Conservation (phyloP, 495 filamentous ascomycete species). For the Polyplosphaeria fusca region DNA sequence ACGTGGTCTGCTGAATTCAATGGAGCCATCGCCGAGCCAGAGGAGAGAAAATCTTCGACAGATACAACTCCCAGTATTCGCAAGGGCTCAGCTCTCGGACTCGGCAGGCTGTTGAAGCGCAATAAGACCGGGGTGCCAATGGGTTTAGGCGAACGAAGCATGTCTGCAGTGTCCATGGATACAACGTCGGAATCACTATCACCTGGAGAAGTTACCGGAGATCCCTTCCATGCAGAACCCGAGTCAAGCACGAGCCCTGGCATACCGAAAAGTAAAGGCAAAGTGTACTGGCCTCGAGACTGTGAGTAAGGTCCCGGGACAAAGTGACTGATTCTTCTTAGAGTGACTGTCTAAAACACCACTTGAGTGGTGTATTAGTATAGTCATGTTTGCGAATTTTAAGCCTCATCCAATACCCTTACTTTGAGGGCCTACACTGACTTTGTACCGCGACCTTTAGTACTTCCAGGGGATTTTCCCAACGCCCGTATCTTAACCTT, state of each 20-base stretch:
- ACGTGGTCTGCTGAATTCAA: constrained; percentile 14
- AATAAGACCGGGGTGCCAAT: neutral
- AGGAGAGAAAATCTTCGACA: neutral
- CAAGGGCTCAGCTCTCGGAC: constrained; percentile 3
- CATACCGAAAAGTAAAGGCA: neutral
- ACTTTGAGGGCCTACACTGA: too few relatives aligned
- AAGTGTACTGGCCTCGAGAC: constrained; percentile 16
- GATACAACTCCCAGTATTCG: neutral
- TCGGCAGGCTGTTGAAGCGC: neutral
- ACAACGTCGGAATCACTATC: constrained; percentile 11
- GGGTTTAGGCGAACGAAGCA: constrained; percentile 3
- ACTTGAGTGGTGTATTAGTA: too few relatives aligned
- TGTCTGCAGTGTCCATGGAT: constrained; percentile 2
- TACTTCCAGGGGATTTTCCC: constrained; percentile 10
- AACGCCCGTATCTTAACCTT: constrained; percentile 13
- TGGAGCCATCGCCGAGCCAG: neutral
- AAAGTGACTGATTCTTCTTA: too few relatives aligned
- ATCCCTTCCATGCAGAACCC: constrained; percentile 8
- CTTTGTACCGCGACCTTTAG: too few relatives aligned
- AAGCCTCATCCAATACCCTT: too few relatives aligned
- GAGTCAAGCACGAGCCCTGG: neutral
- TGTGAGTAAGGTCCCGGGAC: too few relatives aligned
- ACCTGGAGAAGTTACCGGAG: neutral
- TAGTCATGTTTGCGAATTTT: too few relatives aligned
- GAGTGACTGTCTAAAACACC: too few relatives aligned